Evolutionary conservation across 2,329 filamentous ascomycete genomes (phyloP).

Genomic region (Monilinia fructicola): DNA sequence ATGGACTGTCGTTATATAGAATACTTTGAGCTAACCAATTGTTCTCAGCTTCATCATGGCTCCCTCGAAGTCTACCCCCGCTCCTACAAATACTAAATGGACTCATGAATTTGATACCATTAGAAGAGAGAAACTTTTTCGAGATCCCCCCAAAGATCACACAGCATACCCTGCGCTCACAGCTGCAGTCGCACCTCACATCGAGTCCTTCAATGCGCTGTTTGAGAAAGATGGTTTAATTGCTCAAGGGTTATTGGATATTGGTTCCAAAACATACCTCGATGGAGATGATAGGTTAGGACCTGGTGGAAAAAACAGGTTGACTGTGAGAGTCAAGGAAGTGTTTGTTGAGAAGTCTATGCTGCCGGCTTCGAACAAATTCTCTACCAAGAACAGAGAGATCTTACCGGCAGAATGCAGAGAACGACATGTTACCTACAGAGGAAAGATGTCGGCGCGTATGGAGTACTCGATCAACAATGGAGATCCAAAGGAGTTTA

Average conservation of each 20-base stretch:
- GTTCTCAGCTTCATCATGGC: conserved; percentile 30
- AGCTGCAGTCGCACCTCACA: conserved; percentile 83
- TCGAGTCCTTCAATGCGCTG: conserved; percentile 92
- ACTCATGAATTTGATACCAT: conserved; percentile 82
- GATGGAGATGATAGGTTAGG: conserved; percentile 71
- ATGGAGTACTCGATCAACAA: conserved; percentile 87
- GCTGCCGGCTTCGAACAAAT: conserved; percentile 80
- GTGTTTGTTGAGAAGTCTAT: conserved; percentile 80
- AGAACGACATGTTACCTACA: conserved; percentile 89
- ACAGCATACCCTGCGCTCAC: conserved; percentile 86
- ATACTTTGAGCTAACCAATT: not conserved
- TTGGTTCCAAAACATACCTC: conserved; percentile 83
- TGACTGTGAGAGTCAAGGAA: conserved; percentile 76
- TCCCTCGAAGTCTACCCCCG: conserved; percentile 28
- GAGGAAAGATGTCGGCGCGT: conserved; percentile 78
- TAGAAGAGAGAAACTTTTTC: conserved; percentile 84
- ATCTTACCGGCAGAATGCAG: conserved; percentile 91
- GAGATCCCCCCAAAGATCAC: conserved; percentile 81
- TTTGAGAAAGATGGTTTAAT: conserved; percentile 74
- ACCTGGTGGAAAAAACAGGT: conserved; percentile 64
- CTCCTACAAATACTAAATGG: conserved; percentile 67
- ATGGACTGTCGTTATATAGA: not conserved
- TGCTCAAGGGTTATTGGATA: conserved; percentile 77
- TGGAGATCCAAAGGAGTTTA: conserved; percentile 77
- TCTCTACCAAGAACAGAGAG: conserved; percentile 73